Evolutionary conservation across 1,139 yeast species (phyloP).

Genomic region (Hyphopichia pseudoburtonii): DNA sequence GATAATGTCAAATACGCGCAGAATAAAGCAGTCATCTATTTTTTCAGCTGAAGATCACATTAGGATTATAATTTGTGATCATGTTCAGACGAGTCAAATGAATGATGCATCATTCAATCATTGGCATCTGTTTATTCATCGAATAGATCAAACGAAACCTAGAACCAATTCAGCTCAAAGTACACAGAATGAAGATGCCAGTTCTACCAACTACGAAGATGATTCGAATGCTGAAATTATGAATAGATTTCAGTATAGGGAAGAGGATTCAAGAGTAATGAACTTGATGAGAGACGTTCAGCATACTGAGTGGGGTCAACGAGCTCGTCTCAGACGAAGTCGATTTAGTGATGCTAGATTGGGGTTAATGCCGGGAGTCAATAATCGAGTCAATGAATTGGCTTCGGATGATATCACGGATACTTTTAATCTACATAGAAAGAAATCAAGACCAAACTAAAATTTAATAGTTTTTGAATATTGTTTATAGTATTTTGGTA

Average conservation of each 20-base stretch:
- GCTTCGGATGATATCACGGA: constrained; percentile 29
- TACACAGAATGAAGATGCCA: no score
- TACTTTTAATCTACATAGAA: constrained; percentile 25
- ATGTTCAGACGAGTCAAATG: no score
- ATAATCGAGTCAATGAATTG: constrained; percentile 4
- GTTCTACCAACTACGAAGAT: constrained; percentile 4
- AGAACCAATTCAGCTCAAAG: no score
- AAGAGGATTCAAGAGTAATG: constrained; percentile 9
- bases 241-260: constrained; percentile 9
- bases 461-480: neutral
- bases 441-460: constrained; percentile 6
- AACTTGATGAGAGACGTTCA: constrained; percentile 11
- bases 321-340: constrained; percentile 9
- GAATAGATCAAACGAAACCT: neutral
- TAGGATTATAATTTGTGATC: constrained; percentile 1
- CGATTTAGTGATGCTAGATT: constrained; percentile 10
- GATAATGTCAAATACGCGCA: no score
- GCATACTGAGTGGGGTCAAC: constrained; percentile 10
- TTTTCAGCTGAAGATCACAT: neutral
- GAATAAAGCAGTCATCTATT: no score
- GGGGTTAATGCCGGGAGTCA: constrained; percentile 6
- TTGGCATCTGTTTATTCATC: neutral
- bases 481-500: neutral
- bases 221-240: constrained; percentile 8
- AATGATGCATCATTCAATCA: neutral